Base-by-base conservation (phyloP, 768 basidiomycete genomes). In the Termitomyces sp. region DNA sequence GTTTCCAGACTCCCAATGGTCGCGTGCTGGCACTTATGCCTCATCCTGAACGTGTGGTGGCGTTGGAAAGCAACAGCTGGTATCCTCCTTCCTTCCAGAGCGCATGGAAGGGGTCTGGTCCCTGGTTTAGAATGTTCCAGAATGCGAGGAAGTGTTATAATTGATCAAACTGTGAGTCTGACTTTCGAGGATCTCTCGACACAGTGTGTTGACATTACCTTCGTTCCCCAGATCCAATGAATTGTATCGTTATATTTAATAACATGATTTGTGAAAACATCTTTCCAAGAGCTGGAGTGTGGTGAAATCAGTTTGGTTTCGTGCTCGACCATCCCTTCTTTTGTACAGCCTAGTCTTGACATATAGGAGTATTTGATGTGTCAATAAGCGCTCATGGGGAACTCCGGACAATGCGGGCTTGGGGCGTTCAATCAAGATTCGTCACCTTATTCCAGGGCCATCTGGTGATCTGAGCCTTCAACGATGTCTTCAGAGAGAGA, bases 21-120 rank as follows among this genome's bases (percentile, higher is more conserved):
- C 81, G 94, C n/a, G 88, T 99, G 9, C 75, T 98, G 52, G 94
- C 93, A 1, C 70, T 98, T 63, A 99, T 99, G 97, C 97, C 97
- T 15, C 97, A 98, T 71, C 95, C 96, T 0, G 97, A 98, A 68
- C 84, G 96, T 15, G 89, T 91, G 5, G 80, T 83, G 18, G 78
- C 84, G 29, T 64, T 90, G 53, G 89, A 90, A 64, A 89, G 87
- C 63, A 97, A 95, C 65, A 95, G 93, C 63, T 99, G 95, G 95
- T 91, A 88, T 70, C 89, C 94, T 1, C 61, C 75, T 6, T 72
- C 75, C 27, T 68, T 88, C 58, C 69, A 68, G 33, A 74, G 79
- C 25, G 63, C 72, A 20, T 94, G 91, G 91, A 73, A 80, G 32
- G 86, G 89, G 11, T 74, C 77, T 27, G 94, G 95, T 3, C 97